phyloP scores from a whole-genome alignment of 2,329 filamentous ascomycete genomes.

The Stylonectria norvegica region DNA sequence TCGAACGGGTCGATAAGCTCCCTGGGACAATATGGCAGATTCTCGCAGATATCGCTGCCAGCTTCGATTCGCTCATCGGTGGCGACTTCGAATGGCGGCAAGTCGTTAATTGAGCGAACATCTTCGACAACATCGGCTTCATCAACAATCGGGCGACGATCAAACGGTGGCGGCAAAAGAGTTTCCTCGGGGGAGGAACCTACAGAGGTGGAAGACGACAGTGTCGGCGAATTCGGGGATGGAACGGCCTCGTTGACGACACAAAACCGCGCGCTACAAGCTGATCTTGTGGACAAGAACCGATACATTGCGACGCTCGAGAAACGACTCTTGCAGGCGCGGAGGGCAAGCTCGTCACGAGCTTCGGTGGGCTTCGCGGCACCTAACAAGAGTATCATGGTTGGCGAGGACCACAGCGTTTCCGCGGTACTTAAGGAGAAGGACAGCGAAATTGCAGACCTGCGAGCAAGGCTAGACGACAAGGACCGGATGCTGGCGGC shows the following conservation, averaged over 20 bases:
- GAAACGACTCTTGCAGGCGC: constrained; percentile 84
- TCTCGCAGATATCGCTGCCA: constrained; percentile 55
- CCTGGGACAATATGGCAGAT: constrained; percentile 58
- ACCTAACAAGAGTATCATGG: constrained; percentile 60
- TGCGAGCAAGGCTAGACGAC: constrained; percentile 86
- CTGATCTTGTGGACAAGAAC: constrained; percentile 95
- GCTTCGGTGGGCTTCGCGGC: constrained; percentile 70
- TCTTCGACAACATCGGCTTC: constrained; percentile 64
- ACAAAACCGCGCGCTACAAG: constrained; percentile 89
- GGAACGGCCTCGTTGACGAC: constrained; percentile 76
- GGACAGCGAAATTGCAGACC: constrained; percentile 85
- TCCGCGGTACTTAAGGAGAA: constrained; percentile 76
- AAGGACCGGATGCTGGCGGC: constrained; percentile 92
- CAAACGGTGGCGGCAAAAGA: constrained; percentile 40
- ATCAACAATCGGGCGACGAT: constrained; percentile 56
- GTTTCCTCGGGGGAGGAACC: constrained; percentile 43
- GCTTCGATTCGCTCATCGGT: constrained; percentile 67
- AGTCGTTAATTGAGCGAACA: constrained; percentile 57
- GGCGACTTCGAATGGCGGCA: constrained; percentile 56
- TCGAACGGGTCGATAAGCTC: constrained; percentile 67
- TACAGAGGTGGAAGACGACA: constrained; percentile 62
- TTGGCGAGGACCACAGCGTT: constrained; percentile 76
- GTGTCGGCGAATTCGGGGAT: constrained; percentile 77
- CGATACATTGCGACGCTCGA: constrained; percentile 93
- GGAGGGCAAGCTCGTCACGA: constrained; percentile 83